A percentile compares a stretch with the other conserved stretches of the same genome.
Evolutionary conservation across 75 land plant species (phyloP).

Genomic region (Adiantum capillusveneris): DNA sequence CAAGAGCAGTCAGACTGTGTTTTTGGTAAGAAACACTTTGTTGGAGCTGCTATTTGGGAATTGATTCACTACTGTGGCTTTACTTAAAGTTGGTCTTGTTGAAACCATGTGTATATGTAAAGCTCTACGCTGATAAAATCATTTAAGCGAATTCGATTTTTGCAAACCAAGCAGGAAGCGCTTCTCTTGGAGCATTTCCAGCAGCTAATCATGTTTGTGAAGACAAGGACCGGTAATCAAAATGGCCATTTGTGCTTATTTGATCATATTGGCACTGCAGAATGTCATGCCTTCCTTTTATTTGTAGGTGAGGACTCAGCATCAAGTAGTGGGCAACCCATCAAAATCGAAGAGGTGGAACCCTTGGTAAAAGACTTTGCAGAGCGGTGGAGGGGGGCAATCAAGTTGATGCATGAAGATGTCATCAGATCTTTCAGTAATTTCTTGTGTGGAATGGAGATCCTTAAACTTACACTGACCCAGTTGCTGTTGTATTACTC

Average conservation of each 20-base stretch:
- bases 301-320: constrained; percentile 64
- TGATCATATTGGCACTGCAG: too few species aligned
- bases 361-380: constrained; percentile 96
- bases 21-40: constrained; percentile 51
- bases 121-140: too few species aligned
- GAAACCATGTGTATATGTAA: too few species aligned
- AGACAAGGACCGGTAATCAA: constrained; percentile 74
- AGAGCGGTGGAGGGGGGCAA: constrained; percentile 85
- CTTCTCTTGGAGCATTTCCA: constrained; percentile 81
- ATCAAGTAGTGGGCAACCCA: constrained; percentile 48
- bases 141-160: too few species aligned
- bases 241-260: too few species aligned
- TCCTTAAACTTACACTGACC: constrained; percentile 81
- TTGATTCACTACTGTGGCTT: not conserved
- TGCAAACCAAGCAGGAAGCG: constrained; percentile 61
- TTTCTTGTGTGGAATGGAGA: constrained; percentile 98
- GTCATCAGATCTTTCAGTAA: constrained; percentile 98
- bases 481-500: constrained; percentile 95
- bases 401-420: constrained; percentile 97
- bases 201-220: constrained; percentile 80
- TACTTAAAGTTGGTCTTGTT: not conserved
- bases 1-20: constrained; percentile 77
- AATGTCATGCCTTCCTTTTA: not conserved
- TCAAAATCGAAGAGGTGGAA: constrained; percentile 81
- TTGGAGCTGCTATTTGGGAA: constrained; percentile 5